phyloP scores from a whole-genome alignment of 176 grass and related monocot species.

The Thalia dealbata region DNA sequence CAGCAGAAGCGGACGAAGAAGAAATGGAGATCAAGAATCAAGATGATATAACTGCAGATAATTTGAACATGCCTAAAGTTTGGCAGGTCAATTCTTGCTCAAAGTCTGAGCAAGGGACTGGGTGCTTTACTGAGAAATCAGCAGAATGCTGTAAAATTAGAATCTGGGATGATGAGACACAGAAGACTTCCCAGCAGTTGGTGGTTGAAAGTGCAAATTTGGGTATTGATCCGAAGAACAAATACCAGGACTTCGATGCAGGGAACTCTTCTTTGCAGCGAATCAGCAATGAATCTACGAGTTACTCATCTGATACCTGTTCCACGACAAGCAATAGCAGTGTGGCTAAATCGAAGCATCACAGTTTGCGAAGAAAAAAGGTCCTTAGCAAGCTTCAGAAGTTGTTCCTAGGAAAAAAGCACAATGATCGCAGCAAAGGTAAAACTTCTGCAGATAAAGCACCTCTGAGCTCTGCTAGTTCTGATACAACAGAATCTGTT shows the following conservation, averaged over 20 bases:
- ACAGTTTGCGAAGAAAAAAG: neutral
- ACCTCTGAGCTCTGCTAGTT: neutral
- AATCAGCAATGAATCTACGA: neutral
- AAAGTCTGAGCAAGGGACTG: neutral
- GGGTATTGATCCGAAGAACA: neutral
- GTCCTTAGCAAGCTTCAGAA: constrained; percentile 1
- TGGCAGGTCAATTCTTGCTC: neutral
- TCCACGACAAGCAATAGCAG: neutral
- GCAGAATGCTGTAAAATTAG: neutral
- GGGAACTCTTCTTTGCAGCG: neutral
- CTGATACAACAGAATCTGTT: neutral
- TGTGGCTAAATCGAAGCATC: neutral
- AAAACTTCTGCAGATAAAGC: neutral
- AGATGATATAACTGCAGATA: neutral
- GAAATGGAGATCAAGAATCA: neutral
- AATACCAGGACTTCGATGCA: neutral
- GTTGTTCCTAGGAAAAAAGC: neutral
- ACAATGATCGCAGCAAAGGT: neutral
- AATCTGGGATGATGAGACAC: neutral
- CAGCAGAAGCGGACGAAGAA: neutral
- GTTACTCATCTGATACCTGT: neutral
- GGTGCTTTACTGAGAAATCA: neutral
- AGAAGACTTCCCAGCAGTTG: neutral
- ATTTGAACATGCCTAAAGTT: neutral
- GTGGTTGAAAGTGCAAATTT: neutral